Evolutionary conservation across 164 flowering plant species (phyloP), one percentile per base, ranked within the genome.

Genomic region (Akebia trifoliata): DNA sequence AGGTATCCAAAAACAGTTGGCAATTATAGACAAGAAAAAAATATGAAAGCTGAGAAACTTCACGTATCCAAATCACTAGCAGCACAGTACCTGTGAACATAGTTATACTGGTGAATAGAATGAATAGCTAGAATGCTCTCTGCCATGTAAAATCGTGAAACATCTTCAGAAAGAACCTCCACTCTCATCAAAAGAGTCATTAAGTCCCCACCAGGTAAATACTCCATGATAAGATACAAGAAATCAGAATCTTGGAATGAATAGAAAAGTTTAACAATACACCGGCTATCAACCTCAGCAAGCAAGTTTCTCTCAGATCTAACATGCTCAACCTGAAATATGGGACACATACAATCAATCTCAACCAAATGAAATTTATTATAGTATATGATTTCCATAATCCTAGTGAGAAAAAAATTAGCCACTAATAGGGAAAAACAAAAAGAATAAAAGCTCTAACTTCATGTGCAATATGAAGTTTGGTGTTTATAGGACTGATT

Each of bases 191-290:
- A 61, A 50, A 86, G 76, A 47, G 92, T 85, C 95, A 90, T 86
- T 52, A 90, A 79, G 72, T 90, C 97, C 65, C 97, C 97, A 63
- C 97, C 97, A 63, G 97, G 97, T 69, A 90, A 71, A 78, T 90
- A 90, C 74, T 90, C 97, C 97, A 86, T 90, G 62, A 90, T 90
- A 53, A 90, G 95, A 72, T 90, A 90, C 63, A 90, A 72, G 73
- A 68, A 90, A 49, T 80, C 90, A 24, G 92, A 83, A 76, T 86
- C 97, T 79, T 86, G 97, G 69, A 90, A 90, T 22, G 97, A 90
- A 67, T 77, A 90, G 64, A 67, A 83, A 35, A 90, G 95, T 54
- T 83, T 74, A 36, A 90, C 97, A 54, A 90, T 85, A 80, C 76
- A 90, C 12, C 90, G 86, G 63, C 92, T 90, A 66, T 90, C 95